Percentiles rank a stretch among this genome's conserved stretches.
These are phyloP conservation scores for Eremothecium cymbalariae DNA, from an alignment of 1,139 yeast species.

Conservation along the genomic window DNA sequence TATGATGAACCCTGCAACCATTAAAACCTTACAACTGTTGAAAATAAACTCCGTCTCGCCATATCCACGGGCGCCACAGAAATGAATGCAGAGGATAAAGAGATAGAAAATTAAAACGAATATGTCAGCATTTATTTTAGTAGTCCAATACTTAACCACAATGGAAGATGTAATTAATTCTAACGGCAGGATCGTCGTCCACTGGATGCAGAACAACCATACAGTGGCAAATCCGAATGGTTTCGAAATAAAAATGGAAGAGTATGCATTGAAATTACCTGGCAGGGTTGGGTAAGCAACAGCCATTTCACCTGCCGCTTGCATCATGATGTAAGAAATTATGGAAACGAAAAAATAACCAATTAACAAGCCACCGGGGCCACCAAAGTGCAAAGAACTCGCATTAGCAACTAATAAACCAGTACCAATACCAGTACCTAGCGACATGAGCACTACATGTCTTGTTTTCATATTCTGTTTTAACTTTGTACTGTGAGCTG, in stretches of 20 bases:
- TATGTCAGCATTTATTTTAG: slow-evolving; percentile 50
- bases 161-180: slow-evolving; percentile 73
- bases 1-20: slow-evolving; percentile 56
- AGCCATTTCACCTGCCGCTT: slow-evolving; percentile 76
- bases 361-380: slow-evolving; percentile 68
- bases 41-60: slow-evolving; percentile 67
- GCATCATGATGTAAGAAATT: slow-evolving; percentile 63
- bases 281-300: slow-evolving; percentile 64
- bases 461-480: slow-evolving; percentile 43
- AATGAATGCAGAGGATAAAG: slow-evolving; percentile 45
- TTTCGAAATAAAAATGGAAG: slow-evolving; percentile 55
- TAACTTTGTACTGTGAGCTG: slow-evolving; percentile 22
- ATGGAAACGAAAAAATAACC: slow-evolving; percentile 62
- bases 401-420: slow-evolving; percentile 74
- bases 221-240: slow-evolving; percentile 78
- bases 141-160: slow-evolving; percentile 60
- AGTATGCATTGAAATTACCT: slow-evolving; percentile 68
- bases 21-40: slow-evolving; percentile 48
- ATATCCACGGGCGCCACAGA: slow-evolving; percentile 60
- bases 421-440: slow-evolving; percentile 80
- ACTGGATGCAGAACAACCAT: slow-evolving; percentile 72
- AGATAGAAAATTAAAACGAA: slow-evolving; percentile 56
- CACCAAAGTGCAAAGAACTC: slow-evolving; percentile 54
- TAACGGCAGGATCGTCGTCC: slow-evolving; percentile 70
- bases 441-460: slow-evolving; percentile 60